Base-by-base conservation (phyloP, 768 basidiomycete genomes). In the Xanthoconium stramineum region DNA sequence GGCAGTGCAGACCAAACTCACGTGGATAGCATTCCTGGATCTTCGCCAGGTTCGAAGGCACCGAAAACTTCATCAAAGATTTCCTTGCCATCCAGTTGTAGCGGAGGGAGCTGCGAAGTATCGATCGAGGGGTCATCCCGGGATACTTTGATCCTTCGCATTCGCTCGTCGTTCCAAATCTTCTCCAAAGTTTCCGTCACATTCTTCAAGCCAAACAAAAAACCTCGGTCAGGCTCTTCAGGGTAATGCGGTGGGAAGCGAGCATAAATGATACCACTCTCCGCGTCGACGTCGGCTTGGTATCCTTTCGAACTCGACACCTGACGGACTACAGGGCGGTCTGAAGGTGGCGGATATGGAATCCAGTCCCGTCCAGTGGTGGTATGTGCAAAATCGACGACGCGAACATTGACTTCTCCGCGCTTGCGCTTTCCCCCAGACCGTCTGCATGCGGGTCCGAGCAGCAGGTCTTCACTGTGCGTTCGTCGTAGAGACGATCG, bases 381-480 rank as follows among this genome's bases (percentile, higher is more conserved):
- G 50, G 97, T 98, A 68, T 98, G 96, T 13, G 96, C 97, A 74
- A 99, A 99, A 73, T 99, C 97, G 53, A 99, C 97, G 50, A 99
- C 85, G 36, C 95, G 92, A 59, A 99, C 90, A 67, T 91, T 93
- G 57, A 98, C 83, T 69, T 97, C 96, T 33, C 97, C 97, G 24
- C 91, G 78, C 68, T 86, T 89, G 55, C 86, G 83, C 51, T 83
- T 83, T n/a, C 82, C 82, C 47, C 73, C 76, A 14, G 81, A 79
- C 42, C 86, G 83, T 69, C 84, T 84, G 1, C 79, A 80, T 19
- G 84, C 76, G 28, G 89, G 83, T 7, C 87, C 88, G 17, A 81
- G 70, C 44, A 91, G 78, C 29, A 91, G 72, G 66, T 93, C 89
- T 69, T 94, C 91, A 64, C 89, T 91, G 61, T 88, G 83, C 17